A percentile compares a stretch with the other conserved stretches of the same genome.
phyloP scores from a whole-genome alignment of 768 basidiomycete species.

The Podaxis sp. region DNA sequence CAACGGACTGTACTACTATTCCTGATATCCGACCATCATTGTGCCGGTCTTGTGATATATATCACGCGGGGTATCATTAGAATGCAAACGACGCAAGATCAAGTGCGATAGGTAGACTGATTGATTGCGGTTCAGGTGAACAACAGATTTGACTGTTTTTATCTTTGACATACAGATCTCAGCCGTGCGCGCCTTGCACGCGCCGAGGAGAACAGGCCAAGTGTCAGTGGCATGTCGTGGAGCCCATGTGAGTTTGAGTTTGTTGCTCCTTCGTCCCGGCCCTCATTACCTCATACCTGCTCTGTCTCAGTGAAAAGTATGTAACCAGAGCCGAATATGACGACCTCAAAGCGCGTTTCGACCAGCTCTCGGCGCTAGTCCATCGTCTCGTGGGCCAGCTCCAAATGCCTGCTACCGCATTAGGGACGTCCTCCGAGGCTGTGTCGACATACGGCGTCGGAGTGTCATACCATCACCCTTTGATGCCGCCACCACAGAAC shows the following conservation, averaged over 20 bases:
- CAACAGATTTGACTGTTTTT: constrained; percentile 23
- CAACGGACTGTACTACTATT: constrained; percentile 17
- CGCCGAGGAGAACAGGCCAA: constrained; percentile 77
- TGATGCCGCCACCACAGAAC: constrained; percentile 34
- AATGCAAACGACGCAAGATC: constrained; percentile 86
- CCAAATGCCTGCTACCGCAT: constrained; percentile 19
- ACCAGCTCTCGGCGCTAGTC: constrained; percentile 58
- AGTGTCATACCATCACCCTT: constrained; percentile 31
- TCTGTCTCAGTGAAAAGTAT: constrained; percentile 65
- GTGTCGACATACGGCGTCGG: constrained; percentile 27
- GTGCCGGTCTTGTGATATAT: constrained; percentile 26
- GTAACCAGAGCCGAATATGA: constrained; percentile 78
- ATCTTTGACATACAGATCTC: constrained; percentile 46
- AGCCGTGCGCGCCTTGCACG: constrained; percentile 80
- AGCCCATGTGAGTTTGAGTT: constrained; percentile 65
- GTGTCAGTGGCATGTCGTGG: constrained; percentile 83
- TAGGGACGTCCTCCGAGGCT: constrained; percentile 33
- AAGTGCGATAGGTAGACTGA: constrained; percentile 75
- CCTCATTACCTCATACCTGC: constrained; percentile 20
- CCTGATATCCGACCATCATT: constrained; percentile 24
- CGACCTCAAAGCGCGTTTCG: constrained; percentile 65
- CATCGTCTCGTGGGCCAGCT: constrained; percentile 39
- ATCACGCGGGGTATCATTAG: constrained; percentile 40
- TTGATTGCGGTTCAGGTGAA: constrained; percentile 19
- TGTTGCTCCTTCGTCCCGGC: constrained; percentile 15